Percentiles rank a stretch among this genome's conserved stretches.
Evolutionary conservation across 345 rosid genomes (phyloP).

Genomic region (Lenwebbia sp.): DNA sequence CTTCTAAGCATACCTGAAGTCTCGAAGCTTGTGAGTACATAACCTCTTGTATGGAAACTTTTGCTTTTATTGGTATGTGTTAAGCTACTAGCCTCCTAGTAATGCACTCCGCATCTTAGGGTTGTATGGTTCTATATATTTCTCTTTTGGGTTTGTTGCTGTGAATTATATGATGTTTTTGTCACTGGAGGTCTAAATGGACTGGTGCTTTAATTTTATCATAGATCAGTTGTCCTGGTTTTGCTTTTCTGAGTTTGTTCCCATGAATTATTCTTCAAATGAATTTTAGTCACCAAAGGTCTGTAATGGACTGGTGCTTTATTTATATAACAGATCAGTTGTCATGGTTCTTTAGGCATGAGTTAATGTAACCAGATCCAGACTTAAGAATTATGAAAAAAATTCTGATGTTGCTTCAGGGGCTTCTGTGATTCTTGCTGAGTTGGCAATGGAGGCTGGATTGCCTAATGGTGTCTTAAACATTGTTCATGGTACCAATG

Average conservation of each 20-base stretch:
- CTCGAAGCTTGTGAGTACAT: neutral
- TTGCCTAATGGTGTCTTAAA: conserved; percentile 43
- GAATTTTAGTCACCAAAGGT: neutral
- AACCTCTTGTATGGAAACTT: neutral
- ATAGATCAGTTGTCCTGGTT: neutral
- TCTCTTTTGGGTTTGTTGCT: neutral
- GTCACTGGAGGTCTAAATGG: neutral
- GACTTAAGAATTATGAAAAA: neutral
- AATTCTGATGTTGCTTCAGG: conserved; percentile 15
- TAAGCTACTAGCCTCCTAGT: neutral
- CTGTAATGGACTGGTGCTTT: neutral
- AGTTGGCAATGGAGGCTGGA: conserved; percentile 46
- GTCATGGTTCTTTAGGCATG: neutral
- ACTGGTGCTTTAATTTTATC: neutral
- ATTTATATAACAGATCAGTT: neutral
- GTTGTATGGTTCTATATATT: neutral
- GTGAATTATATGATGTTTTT: neutral
- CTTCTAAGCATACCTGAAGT: neutral
- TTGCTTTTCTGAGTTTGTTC: neutral
- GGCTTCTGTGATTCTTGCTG: conserved; percentile 36
- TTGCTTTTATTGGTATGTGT: neutral
- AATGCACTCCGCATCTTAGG: neutral
- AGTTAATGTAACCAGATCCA: neutral
- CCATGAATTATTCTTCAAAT: neutral
- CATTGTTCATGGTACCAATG: conserved; percentile 40